Evolutionary conservation across 257 asterid species (phyloP), one percentile per base, ranked within the genome.

Genomic region (Ophiorrhiza pumila): DNA sequence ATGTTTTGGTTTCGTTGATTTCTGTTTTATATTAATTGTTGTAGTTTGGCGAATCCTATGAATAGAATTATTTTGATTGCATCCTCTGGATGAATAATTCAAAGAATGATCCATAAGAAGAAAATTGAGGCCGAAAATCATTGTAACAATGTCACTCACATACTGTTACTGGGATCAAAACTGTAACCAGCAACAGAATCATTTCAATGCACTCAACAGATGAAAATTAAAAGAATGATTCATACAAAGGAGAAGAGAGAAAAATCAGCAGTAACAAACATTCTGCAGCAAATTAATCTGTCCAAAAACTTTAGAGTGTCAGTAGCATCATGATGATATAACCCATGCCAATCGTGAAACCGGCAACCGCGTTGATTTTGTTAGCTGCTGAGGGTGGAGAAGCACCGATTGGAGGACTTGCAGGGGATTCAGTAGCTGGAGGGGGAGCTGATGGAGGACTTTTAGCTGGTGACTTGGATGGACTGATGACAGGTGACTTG

Each of bases 361-460:
- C 77, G 31, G 80, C 50, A 46, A 74, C 23, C 34, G 49, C 78
- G 67, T 47, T 76, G 35, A 78, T 50, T 62, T 61, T 87, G 71
- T 77, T 77, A 9, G 87, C 96, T 8, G 90, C 77, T 15, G 93
- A 87, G 0, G 86, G 80, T 57, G 80, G 62, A 9, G 84, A 55
- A 25, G 78, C 50, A 37, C 82, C 47, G 73, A 72, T 47, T 23
- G 81, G 78, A 53, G 84, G 69, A 53, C 64, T 17, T 27, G 82
- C 76, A 34, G 87, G 80, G 56, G 80, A 60, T 23, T 62, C 76
- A 20, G 69, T 23, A 22, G 80, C 67, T 20, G 76, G 39, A 27
- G 62, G 17, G 7, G 78, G 47, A 10, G 85, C 80, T 13, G 83
- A 77, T 49, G 50, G 50, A 12, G 80, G 83, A 69, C 34, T 71